Conservation (phyloP, 2,329 filamentous ascomycete species). For the Lasiodiplodia citricola region DNA sequence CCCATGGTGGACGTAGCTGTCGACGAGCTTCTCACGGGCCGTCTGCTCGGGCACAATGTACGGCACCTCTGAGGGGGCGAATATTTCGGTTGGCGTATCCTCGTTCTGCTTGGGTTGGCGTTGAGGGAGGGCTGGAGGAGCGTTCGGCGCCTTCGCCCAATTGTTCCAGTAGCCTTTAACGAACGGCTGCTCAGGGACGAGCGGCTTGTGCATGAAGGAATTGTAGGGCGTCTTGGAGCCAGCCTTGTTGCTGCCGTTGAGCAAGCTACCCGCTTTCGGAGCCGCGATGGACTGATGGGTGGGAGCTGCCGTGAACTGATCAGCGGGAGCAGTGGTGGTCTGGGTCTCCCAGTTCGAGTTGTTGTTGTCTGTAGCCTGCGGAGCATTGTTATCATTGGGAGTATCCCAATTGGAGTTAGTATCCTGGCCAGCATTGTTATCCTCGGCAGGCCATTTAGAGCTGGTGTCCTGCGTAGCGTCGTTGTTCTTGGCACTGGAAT, state of each 20-base stretch:
- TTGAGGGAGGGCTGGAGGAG: background rate
- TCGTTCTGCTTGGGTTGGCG: background rate
- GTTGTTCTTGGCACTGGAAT: background rate
- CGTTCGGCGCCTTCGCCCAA: background rate
- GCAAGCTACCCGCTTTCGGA: background rate
- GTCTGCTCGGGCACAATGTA: conserved; percentile 30
- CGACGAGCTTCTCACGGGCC: conserved; percentile 32
- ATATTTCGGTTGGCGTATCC: conserved; percentile 29
- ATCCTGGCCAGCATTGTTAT: background rate
- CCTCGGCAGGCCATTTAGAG: background rate
- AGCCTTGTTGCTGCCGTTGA: background rate
- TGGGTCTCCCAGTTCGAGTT: background rate
- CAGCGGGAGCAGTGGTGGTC: background rate
- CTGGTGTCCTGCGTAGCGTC: background rate
- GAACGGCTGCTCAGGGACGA: conserved; percentile 7
- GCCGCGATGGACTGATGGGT: background rate
- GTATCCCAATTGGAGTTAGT: background rate
- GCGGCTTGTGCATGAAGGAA: background rate
- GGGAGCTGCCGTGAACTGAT: background rate
- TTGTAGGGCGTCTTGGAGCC: background rate
- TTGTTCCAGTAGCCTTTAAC: conserved; percentile 42
- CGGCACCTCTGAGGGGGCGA: conserved; percentile 39
- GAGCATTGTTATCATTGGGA: background rate
- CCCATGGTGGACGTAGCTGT: conserved; percentile 42
- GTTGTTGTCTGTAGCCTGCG: background rate